A percentile compares a stretch with the other conserved stretches of the same genome.
These are phyloP conservation scores for Antitrichia curtipendula DNA, from an alignment of 225 moss, liverwort and hornwort genomes.

Conservation along the genomic window DNA sequence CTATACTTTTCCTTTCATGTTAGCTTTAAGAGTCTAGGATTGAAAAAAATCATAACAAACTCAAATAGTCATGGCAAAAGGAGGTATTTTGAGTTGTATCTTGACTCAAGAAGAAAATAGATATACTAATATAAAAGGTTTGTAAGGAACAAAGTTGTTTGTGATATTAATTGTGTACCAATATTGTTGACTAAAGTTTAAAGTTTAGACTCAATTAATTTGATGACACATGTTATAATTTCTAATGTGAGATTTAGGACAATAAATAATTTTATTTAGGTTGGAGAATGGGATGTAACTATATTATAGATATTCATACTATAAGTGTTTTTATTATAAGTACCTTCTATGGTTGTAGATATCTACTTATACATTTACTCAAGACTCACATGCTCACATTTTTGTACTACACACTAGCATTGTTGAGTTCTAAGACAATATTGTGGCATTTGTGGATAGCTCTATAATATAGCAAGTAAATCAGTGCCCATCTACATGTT, in stretches of 20 bases:
- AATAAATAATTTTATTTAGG: neutral
- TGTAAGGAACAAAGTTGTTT: neutral
- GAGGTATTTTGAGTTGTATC: neutral
- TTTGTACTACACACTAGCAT: no score
- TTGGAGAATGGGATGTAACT: fast-evolving
- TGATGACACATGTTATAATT: neutral
- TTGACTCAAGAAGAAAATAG: neutral
- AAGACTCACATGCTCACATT: no score
- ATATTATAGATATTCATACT: no score
- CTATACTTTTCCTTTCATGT: neutral
- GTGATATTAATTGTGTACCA: neutral
- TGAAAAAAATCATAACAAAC: neutral
- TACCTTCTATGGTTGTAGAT: no score
- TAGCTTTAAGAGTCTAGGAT: fast-evolving
- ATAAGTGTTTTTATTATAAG: no score
- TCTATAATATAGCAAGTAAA: neutral
- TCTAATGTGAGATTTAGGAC: no score
- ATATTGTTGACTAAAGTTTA: neutral
- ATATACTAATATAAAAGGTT: neutral
- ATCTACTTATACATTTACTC: no score
- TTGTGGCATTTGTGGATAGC: fast-evolving
- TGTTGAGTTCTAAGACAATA: fast-evolving
- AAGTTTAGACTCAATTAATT: neutral
- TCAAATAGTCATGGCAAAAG: neutral
- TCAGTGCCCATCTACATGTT: neutral